These are phyloP conservation scores for Allium cepa DNA, from an alignment of 106 monocot species.

Conservation along the genomic window DNA sequence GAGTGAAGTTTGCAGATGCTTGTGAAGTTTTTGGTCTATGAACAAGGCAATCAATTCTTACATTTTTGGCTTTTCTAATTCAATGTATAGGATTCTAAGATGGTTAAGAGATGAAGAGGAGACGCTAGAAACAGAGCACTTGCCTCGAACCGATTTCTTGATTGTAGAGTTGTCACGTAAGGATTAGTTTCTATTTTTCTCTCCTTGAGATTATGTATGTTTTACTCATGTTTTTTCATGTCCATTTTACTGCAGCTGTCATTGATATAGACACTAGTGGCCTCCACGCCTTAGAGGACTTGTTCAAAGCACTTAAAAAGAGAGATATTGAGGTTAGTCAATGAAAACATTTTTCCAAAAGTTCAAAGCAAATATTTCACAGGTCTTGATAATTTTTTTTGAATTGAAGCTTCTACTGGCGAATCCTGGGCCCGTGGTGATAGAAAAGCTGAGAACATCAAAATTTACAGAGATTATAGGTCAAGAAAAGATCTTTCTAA, in stretches of 20 bases:
- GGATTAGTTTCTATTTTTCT: not conserved
- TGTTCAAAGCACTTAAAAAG: constrained; percentile 34
- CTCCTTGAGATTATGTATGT: not conserved
- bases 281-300: constrained; percentile 39
- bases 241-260: constrained; percentile 27
- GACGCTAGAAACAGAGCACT: constrained; percentile 9
- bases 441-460: constrained; percentile 42
- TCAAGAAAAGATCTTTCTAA: constrained; percentile 55
- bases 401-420: constrained; percentile 38
- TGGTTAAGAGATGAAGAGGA: constrained; percentile 62
- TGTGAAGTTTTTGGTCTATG: not conserved
- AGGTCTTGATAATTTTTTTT: not conserved
- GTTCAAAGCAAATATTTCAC: not conserved
- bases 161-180: constrained; percentile 67
- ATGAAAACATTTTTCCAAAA: not conserved
- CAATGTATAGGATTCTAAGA: constrained; percentile 38
- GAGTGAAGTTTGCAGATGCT: not conserved
- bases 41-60: no score
- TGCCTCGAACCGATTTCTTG: constrained; percentile 35
- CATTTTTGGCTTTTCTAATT: no score
- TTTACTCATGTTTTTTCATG: not conserved
- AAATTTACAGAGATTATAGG: constrained; percentile 43
- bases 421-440: constrained; percentile 46
- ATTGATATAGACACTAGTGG: constrained; percentile 53
- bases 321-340: constrained; percentile 29